Evolutionary conservation across 257 asterid genomes (phyloP).

Genomic region (Solanum infundibuliforme): DNA sequence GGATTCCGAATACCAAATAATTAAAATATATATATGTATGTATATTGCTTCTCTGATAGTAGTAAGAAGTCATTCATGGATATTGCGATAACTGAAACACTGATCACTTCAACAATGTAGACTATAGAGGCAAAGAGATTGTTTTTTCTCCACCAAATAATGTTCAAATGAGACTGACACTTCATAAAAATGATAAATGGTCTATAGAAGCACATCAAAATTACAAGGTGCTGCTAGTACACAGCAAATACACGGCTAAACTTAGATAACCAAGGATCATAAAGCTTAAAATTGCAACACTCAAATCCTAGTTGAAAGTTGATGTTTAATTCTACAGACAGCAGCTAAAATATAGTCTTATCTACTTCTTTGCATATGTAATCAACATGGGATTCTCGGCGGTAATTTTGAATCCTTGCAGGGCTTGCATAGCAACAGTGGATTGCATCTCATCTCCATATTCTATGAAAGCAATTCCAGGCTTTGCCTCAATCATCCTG

Average conservation of each 20-base stretch:
- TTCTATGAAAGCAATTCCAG: conserved; percentile 93
- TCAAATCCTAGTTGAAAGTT: not conserved
- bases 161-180: not conserved
- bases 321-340: not conserved
- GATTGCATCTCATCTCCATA: conserved; percentile 93
- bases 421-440: conserved; percentile 75
- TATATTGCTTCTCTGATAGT: no score
- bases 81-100: not conserved
- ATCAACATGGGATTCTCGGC: conserved; percentile 73
- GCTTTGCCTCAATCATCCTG: conserved; percentile 91
- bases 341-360: not conserved
- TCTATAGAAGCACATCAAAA: not conserved
- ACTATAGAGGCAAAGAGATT: not conserved
- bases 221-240: conserved; percentile 13
- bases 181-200: not conserved
- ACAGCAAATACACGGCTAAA: conserved; percentile 27
- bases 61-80: not conserved
- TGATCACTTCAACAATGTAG: not conserved
- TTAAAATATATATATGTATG: no score
- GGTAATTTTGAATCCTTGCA: conserved; percentile 79
- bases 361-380: conserved; percentile 87
- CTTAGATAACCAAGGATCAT: not conserved
- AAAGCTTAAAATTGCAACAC: not conserved
- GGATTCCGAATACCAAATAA: not conserved
- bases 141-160: not conserved